Percentiles rank a stretch among this genome's conserved stretches.
phyloP scores from a whole-genome alignment of 371 early-diverging fungal species.

The Haplosporangium sp. region DNA sequence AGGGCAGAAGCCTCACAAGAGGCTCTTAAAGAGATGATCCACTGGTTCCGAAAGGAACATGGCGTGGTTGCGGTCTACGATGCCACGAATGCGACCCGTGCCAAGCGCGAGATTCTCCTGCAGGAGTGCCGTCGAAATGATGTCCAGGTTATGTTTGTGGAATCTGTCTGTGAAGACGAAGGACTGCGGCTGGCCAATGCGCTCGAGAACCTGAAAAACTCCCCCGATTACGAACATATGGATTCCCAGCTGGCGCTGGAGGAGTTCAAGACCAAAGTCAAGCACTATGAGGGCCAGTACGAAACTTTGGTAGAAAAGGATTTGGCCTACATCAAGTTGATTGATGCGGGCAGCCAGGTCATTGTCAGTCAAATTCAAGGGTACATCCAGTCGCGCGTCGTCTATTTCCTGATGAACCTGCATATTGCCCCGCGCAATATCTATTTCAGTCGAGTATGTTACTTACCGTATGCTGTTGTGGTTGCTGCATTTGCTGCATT shows the following conservation, averaged over 20 bases:
- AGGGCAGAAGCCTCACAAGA: conserved; percentile 80
- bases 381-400: conserved; percentile 92
- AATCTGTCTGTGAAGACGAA: conserved; percentile 92
- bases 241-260: conserved; percentile 79
- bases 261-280: conserved; percentile 88
- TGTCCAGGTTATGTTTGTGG: conserved; percentile 95
- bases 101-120: conserved; percentile 76
- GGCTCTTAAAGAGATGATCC: conserved; percentile 90
- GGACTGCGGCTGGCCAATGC: conserved; percentile 87
- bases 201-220: conserved; percentile 86
- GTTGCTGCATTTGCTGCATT: background rate
- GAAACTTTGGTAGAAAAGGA: conserved; percentile 85
- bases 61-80: conserved; percentile 93
- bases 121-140: conserved; percentile 67
- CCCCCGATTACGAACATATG: conserved; percentile 89
- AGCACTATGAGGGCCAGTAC: conserved; percentile 88
- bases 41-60: conserved; percentile 83
- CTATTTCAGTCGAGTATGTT: conserved; percentile 81
- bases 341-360: conserved; percentile 91
- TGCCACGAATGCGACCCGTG: conserved; percentile 94
- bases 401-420: conserved; percentile 98
- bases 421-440: conserved; percentile 91
- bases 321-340: conserved; percentile 87
- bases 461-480: background rate
- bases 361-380: conserved; percentile 91